These are phyloP conservation scores for Schoenoplectus triqueter DNA, from an alignment of 202 grass and related monocot genomes.

Conservation along the genomic window DNA sequence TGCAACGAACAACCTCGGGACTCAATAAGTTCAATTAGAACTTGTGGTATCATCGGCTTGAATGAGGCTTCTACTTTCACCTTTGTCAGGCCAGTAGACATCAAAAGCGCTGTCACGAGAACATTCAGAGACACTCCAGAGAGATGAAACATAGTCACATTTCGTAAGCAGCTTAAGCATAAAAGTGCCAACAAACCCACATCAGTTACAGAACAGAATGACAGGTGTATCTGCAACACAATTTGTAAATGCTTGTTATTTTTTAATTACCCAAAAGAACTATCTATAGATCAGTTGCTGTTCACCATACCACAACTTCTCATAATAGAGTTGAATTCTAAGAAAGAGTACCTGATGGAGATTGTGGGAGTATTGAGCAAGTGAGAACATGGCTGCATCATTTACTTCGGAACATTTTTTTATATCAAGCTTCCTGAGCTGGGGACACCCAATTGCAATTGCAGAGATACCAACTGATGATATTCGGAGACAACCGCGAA, in stretches of 20 bases:
- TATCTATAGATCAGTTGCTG: background rate
- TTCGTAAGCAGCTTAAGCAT: constrained; percentile 64
- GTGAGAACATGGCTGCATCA: constrained; percentile 70
- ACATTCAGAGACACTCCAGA: constrained; percentile 61
- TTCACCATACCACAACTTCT: background rate
- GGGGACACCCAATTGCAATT: constrained; percentile 57
- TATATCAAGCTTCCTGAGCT: constrained; percentile 75
- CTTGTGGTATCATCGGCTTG: constrained; percentile 54
- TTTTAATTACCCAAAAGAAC: background rate
- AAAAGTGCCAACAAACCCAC: constrained; percentile 75
- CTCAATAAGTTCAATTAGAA: constrained; percentile 62
- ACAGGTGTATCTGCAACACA: constrained; percentile 74
- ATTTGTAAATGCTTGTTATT: constrained; percentile 13
- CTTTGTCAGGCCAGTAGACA: constrained; percentile 61
- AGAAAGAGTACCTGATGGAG: constrained; percentile 56
- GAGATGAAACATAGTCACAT: constrained; percentile 75
- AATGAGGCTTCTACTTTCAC: constrained; percentile 73
- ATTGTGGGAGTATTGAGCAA: constrained; percentile 71
- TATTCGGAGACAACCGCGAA: constrained; percentile 60
- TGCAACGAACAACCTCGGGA: constrained; percentile 58
- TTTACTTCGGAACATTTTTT: constrained; percentile 75
- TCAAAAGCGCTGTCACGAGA: constrained; percentile 62
- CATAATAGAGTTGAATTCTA: background rate
- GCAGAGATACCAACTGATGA: constrained; percentile 61
- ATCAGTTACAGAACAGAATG: constrained; percentile 78